Evolutionary conservation across 2,329 filamentous ascomycete genomes (phyloP), one percentile per base, ranked within the genome.

Genomic region (Tolypocladium amazonense): DNA sequence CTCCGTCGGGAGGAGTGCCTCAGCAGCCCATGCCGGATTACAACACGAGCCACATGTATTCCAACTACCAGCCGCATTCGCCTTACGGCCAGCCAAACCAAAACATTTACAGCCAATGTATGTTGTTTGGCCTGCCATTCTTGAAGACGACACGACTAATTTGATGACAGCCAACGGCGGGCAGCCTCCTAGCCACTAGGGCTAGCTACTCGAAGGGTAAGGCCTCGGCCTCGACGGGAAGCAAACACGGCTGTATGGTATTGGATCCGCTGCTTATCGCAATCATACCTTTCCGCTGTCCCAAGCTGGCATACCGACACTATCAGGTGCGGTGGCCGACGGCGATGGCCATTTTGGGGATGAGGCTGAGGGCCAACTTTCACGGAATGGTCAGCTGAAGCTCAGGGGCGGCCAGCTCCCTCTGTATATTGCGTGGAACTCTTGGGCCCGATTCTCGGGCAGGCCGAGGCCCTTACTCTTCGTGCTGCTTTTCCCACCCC

Each of bases 31-130:
- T 86, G 4, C 74, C 81, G 12, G 83, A 87, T 59, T 87, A 87
- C 67, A 74, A 74, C 65, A 66, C 71, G 59, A 76, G 75, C 63
- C 80, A 83, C 64, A 81, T 83, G 72, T 85, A 86, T 65, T 72
- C 78, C 56, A 79, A 75, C 66, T 85, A 86, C 68, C 79, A 80
- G 60, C 81, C 82, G 57, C 79, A 83, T 56, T 84, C 82, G 15
- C 81, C 81, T 5, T 85, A 85, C 63, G 81, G 79, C 58, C 79
- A 80, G 68, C 77, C 81, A 30, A 80, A 76, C 65, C 79, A 81
- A 71, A 78, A 79, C 71, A 82, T 86, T 73, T 86, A 86, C 69
- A 83, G 72, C 71, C 83, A 84, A 73, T 79, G 82, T 80, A 75
- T 78, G 72, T 72, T 57, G 27, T 23, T 39, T 30, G 14, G 25